phyloP scores from a whole-genome alignment of 192 early-diverging fungal species.

The Coemansia sp. region DNA sequence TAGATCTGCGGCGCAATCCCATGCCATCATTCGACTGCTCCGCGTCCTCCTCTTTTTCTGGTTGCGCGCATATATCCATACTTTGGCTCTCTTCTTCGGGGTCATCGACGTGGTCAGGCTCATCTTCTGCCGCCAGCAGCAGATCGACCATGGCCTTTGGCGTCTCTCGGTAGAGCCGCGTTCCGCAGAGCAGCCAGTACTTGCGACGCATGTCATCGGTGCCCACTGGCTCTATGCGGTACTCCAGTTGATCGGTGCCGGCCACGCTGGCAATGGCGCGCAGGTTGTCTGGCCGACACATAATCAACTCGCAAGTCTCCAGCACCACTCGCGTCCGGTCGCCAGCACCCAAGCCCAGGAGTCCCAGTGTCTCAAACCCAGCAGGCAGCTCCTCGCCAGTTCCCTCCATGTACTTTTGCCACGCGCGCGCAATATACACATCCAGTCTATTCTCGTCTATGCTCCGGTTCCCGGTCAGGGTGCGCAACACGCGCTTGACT shows the following conservation, averaged over 20 bases:
- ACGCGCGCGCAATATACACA: constrained; percentile 16
- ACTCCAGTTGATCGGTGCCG: background rate
- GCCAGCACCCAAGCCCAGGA: constrained; percentile 13
- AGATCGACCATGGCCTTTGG: constrained; percentile 14
- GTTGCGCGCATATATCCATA: background rate
- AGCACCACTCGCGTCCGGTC: constrained; percentile 22
- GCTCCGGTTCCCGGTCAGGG: constrained; percentile 18
- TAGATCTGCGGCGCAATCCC: constrained; percentile 16
- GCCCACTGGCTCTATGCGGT: constrained; percentile 18
- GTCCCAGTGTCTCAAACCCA: constrained; percentile 10
- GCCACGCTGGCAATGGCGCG: constrained; percentile 4
- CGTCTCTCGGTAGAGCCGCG: constrained; percentile 30
- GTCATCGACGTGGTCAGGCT: background rate
- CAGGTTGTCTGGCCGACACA: constrained; percentile 18
- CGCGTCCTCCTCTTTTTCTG: background rate
- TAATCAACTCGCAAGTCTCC: constrained; percentile 30
- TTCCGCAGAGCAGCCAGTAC: constrained; percentile 34
- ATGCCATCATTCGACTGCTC: background rate
- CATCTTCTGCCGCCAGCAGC: constrained; percentile 14
- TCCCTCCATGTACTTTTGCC: constrained; percentile 17
- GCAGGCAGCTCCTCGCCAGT: constrained; percentile 1
- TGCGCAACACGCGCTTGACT: constrained; percentile 17
- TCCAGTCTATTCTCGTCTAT: constrained; percentile 15
- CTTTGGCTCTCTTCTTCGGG: background rate
- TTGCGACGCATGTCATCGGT: constrained; percentile 14